Evolutionary conservation across 495 filamentous ascomycete species (phyloP).

Genomic region (Letharia lupina): DNA sequence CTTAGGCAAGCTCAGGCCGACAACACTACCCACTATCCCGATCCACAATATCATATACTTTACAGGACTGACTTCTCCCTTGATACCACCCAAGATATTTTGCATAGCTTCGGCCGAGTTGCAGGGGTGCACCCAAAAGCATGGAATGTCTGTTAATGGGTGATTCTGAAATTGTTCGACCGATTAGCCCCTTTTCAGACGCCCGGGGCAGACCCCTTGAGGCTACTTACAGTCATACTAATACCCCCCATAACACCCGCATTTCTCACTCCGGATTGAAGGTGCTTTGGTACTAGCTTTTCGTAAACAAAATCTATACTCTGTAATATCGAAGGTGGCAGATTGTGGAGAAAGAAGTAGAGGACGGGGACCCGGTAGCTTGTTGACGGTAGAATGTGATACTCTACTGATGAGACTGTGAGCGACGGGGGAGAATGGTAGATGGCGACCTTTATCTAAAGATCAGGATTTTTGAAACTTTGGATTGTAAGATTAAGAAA

Average conservation of each 20-base stretch:
- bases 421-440: slow-evolving; percentile 26
- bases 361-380: slow-evolving; percentile 47
- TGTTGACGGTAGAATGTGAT: slow-evolving; percentile 46
- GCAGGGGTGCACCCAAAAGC: slow-evolving; percentile 81
- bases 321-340: slow-evolving; percentile 50
- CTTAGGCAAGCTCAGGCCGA: slow-evolving; percentile 62
- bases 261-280: slow-evolving; percentile 46
- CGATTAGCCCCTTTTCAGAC: slow-evolving; percentile 36
- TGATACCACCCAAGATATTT: slow-evolving; percentile 32
- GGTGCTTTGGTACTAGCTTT: slow-evolving; percentile 57
- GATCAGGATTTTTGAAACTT: neutral
- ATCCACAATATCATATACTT: slow-evolving; percentile 76
- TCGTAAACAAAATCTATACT: slow-evolving; percentile 62
- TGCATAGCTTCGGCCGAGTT: slow-evolving; percentile 71
- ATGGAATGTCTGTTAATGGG: slow-evolving; percentile 62
- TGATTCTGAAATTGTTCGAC: slow-evolving; percentile 57
- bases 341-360: slow-evolving; percentile 49
- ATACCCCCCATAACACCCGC: slow-evolving; percentile 66
- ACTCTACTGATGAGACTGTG: slow-evolving; percentile 32
- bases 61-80: slow-evolving; percentile 46
- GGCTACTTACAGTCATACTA: slow-evolving; percentile 59
- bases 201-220: slow-evolving; percentile 25
- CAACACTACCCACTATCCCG: slow-evolving; percentile 62
- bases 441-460: slow-evolving; percentile 36
- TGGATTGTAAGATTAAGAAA: neutral